Conservation (phyloP, 139 green algal genomes). For the Coelastrella sp. region DNA sequence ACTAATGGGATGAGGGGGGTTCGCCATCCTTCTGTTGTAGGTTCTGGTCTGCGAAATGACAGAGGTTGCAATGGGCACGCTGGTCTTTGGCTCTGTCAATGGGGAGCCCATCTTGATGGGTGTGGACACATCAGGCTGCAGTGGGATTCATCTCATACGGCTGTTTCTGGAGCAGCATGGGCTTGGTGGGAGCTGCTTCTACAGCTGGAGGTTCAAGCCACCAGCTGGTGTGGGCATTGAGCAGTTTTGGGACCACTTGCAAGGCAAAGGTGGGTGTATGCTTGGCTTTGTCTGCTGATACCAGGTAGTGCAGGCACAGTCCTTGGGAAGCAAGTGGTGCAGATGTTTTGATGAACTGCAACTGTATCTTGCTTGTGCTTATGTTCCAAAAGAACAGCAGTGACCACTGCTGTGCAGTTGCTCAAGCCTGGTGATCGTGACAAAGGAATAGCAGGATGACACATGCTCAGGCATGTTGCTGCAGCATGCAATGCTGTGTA, state of each 20-base stretch:
- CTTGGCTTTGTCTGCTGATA: no score
- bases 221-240: neutral
- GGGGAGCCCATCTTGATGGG: constrained; percentile 16
- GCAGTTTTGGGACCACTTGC: constrained; percentile 8
- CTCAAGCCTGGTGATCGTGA: no score
- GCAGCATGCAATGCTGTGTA: neutral
- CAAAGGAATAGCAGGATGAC: no score
- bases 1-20: no score
- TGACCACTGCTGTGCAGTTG: no score
- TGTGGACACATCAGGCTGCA: neutral
- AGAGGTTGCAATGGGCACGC: neutral
- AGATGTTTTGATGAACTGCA: no score
- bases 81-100: constrained; percentile 17
- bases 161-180: constrained; percentile 34
- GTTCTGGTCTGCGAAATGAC: neutral
- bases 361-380: no score
- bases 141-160: neutral
- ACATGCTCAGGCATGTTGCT: neutral
- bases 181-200: constrained; percentile 10
- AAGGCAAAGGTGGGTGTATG: constrained; percentile 6
- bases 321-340: no score
- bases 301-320: no score
- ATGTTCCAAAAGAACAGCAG: no score
- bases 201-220: constrained; percentile 34
- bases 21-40: neutral